A percentile compares a stretch with the other conserved stretches of the same genome.
phyloP scores from a whole-genome alignment of 202 grass and related monocot species.

The Alloteropsis angusta region DNA sequence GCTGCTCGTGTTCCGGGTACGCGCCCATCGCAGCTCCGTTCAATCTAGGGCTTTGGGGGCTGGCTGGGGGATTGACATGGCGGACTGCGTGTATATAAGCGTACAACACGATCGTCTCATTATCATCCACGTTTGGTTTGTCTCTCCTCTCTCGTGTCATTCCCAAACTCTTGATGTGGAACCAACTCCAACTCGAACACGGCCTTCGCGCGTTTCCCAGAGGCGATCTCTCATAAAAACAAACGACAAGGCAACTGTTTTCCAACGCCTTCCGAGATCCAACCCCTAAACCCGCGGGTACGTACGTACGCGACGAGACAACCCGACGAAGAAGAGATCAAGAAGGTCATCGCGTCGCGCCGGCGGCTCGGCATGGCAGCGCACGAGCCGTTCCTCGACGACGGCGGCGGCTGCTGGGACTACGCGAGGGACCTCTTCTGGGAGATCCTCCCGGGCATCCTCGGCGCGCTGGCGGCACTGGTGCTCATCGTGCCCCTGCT shows the following conservation, averaged over 20 bases:
- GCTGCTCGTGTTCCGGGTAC: neutral
- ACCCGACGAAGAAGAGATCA: neutral
- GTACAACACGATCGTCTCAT: neutral
- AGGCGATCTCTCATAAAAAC: neutral
- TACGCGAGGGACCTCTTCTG: neutral
- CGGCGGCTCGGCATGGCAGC: neutral
- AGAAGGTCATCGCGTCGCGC: neutral
- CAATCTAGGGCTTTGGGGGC: neutral
- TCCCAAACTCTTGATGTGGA: neutral
- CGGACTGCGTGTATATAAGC: neutral
- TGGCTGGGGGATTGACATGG: neutral
- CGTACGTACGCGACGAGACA: neutral
- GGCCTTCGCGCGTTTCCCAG: neutral
- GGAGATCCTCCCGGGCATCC: neutral
- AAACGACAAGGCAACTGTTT: neutral
- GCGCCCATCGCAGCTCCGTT: neutral
- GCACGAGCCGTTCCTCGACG: neutral
- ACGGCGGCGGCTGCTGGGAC: neutral
- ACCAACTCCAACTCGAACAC: neutral
- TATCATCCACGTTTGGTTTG: neutral
- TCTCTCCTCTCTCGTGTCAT: neutral
- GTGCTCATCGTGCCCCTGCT: neutral
- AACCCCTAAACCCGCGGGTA: neutral
- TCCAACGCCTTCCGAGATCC: neutral
- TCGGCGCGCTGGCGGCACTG: neutral